Conservation (phyloP, 2,329 filamentous ascomycete genomes). For the Aspergillus uvarum region DNA sequence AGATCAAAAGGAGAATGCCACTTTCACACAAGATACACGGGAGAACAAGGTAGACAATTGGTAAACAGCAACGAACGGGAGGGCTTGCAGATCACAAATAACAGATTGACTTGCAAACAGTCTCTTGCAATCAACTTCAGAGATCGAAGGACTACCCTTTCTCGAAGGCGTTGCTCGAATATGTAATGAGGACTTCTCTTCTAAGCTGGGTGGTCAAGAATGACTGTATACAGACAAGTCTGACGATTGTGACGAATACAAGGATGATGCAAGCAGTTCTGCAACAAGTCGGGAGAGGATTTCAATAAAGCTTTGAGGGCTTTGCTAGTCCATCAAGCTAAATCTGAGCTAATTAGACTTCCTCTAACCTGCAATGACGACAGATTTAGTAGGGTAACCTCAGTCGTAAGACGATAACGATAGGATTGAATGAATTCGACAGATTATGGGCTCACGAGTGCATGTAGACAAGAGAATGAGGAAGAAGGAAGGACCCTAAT, state of each 20-base stretch:
- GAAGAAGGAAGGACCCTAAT: neutral
- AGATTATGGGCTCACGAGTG: neutral
- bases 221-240: constrained; percentile 37
- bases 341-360: neutral
- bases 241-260: constrained; percentile 33
- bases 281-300: constrained; percentile 16
- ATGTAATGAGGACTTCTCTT: constrained; percentile 29
- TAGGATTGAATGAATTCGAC: neutral
- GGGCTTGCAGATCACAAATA: constrained; percentile 17
- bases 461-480: neutral
- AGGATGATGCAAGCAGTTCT: constrained; percentile 22
- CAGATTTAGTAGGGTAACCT: neutral
- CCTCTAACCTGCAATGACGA: neutral
- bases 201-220: constrained; percentile 24
- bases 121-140: constrained; percentile 18
- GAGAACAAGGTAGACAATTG: constrained; percentile 18
- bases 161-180: constrained; percentile 27
- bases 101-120: constrained; percentile 19
- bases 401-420: neutral
- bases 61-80: constrained; percentile 18
- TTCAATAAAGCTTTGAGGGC: constrained; percentile 14
- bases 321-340: constrained; percentile 21
- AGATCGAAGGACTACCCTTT: constrained; percentile 27
- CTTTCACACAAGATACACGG: constrained; percentile 30
- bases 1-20: constrained; percentile 30